A percentile compares a stretch with the other conserved stretches of the same genome.
Conservation (phyloP, 2,329 filamentous ascomycete species). For the Colletotrichum tabaci region DNA sequence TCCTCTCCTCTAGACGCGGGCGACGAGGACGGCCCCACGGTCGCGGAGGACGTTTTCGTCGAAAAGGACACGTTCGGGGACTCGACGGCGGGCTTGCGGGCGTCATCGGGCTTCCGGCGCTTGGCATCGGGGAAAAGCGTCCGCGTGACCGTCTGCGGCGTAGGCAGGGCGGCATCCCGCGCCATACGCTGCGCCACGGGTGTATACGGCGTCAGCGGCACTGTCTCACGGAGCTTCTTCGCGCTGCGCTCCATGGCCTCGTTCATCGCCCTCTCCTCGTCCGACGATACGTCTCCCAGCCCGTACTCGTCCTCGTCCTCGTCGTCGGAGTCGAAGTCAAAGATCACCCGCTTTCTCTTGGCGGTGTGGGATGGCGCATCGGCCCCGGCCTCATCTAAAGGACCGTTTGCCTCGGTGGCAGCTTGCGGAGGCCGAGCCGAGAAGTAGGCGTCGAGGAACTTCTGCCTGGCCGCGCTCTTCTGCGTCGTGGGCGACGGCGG, state of each 20-base stretch:
- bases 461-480: slow-evolving; percentile 41
- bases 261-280: slow-evolving; percentile 57
- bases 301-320: slow-evolving; percentile 22
- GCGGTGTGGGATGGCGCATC: slow-evolving; percentile 44
- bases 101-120: slow-evolving; percentile 52
- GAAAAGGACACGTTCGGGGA: slow-evolving; percentile 34
- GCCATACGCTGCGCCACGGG: slow-evolving; percentile 44
- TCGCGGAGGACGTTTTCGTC: slow-evolving; percentile 38
- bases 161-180: slow-evolving; percentile 49
- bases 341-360: slow-evolving; percentile 50
- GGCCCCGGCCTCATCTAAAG: slow-evolving; percentile 1
- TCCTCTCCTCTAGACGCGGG: slow-evolving; percentile 35
- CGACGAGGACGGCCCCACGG: slow-evolving; percentile 18
- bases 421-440: slow-evolving; percentile 1
- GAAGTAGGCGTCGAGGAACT: slow-evolving; percentile 34
- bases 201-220: slow-evolving; percentile 43
- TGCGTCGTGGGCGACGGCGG: slow-evolving; percentile 32
- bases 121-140: slow-evolving; percentile 54
- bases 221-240: slow-evolving; percentile 43
- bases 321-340: slow-evolving; percentile 47
- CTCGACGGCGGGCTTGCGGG: slow-evolving; percentile 19
- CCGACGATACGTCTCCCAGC: slow-evolving; percentile 54
- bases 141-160: slow-evolving; percentile 53
- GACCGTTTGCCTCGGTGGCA: neutral
- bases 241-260: slow-evolving; percentile 54